phyloP scores from a whole-genome alignment of 1,284 basidiomycete genomes.

The Marasmius oreades region DNA sequence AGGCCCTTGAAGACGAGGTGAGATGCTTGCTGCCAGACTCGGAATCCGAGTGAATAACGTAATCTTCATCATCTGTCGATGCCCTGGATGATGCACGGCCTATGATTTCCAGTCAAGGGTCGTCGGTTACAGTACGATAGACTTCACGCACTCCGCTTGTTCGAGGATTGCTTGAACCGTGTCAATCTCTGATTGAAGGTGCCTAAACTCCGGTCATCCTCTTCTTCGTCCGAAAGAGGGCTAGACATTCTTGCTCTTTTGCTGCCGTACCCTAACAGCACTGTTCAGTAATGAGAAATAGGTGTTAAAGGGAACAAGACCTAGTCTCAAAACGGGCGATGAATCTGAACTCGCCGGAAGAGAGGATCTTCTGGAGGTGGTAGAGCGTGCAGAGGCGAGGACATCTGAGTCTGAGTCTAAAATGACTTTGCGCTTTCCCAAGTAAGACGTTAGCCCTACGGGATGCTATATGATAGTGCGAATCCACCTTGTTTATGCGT shows the following conservation, averaged over 20 bases:
- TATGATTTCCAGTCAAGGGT: not conserved
- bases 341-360: conserved; percentile 23
- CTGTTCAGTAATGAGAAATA: not conserved
- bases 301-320: conserved; percentile 6
- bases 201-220: conserved; percentile 29
- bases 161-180: conserved; percentile 61
- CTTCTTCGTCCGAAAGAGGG: conserved; percentile 35
- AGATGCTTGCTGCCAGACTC: conserved; percentile 45
- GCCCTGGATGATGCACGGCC: conserved; percentile 3
- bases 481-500: conserved; percentile 31
- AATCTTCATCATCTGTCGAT: conserved; percentile 61
- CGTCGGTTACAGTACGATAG: no score
- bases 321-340: conserved; percentile 27
- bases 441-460: not conserved
- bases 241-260: conserved; percentile 21
- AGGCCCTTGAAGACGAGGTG: conserved; percentile 41
- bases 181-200: conserved; percentile 58
- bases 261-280: conserved; percentile 3
- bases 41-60: conserved; percentile 58
- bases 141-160: conserved; percentile 41
- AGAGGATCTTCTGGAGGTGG: conserved; percentile 13
- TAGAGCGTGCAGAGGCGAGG: conserved; percentile 18
- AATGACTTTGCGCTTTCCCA: conserved; percentile 57
- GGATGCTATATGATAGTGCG: not conserved
- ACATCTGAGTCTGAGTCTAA: conserved; percentile 63